Base-by-base conservation (phyloP, 2,329 filamentous ascomycete genomes). In the Colletotrichum theobromicola region DNA sequence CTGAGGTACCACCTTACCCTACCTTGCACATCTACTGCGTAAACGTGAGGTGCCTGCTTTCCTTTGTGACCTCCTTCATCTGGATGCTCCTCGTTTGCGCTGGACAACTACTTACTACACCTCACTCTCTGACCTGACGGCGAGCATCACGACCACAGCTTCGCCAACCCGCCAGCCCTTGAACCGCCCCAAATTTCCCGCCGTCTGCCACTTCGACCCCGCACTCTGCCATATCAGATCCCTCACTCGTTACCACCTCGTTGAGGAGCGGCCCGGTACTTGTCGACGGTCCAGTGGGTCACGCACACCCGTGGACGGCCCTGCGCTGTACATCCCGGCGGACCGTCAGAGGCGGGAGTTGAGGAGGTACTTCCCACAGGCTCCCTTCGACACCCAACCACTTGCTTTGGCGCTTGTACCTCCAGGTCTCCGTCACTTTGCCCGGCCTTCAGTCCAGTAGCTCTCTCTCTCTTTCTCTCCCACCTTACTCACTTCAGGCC, bases 371-470 rank as follows among this genome's bases (percentile, higher is more conserved):
- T 37, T 72, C 24, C 55, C 35, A 16, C 50, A 30, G 18, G 30
- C 46, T 21, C 42, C 66, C 50, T 34, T 16, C 53, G 55, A 50
- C 35, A 21, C 67, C 67, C 55, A 71, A 37, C 42, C 16, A 30
- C 21, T n/a, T 57, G 21, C 67, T 21, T 55, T 46, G 57, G n/a
- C 65, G 46, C 53, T 53, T 66, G 72, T 74, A 74, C 67, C 55
- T 28, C 32, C 26, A 32, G 70, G 67, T 71, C 35, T 21, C 46
- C 18, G 53, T 37, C 30, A 60, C 28, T 12, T 60, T 30, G 18
- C n/a, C n/a, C n/a, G 30, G 24, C n/a, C 32, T 35, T 18, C n/a
- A 46, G 10, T n/a, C 42, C 42, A 50, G 42, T 21, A 53, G 34
- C 26, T 58, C 42, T 13, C 21, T 21, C 26, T 26, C 37, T n/a